Evolutionary conservation across 768 basidiomycete genomes (phyloP).

Genomic region (Dendrothele bispora): DNA sequence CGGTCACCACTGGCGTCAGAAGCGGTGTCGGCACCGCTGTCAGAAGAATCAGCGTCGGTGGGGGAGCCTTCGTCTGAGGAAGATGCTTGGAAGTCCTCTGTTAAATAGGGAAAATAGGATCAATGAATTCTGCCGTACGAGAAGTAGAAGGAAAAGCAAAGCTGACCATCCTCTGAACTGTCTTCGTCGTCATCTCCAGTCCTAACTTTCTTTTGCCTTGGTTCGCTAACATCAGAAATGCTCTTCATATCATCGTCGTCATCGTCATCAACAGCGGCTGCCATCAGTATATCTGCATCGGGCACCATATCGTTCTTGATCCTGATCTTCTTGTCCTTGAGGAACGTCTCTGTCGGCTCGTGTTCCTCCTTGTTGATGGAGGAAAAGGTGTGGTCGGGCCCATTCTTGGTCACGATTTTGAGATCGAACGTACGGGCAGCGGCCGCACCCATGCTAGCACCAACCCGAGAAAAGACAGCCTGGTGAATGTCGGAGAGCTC

Average conservation of each 20-base stretch:
- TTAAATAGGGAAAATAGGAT: constrained; percentile 6
- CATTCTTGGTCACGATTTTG: constrained; percentile 81
- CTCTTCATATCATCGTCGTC: constrained; percentile 84
- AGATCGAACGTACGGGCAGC: constrained; percentile 94
- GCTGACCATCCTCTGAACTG: constrained; percentile 69
- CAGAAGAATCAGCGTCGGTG: constrained; percentile 65
- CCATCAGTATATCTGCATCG: constrained; percentile 77
- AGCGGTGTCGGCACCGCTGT: constrained; percentile 71
- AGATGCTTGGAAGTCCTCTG: constrained; percentile 91
- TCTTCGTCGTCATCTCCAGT: constrained; percentile 70
- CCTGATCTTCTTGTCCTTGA: constrained; percentile 88
- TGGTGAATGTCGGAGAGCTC: constrained; percentile 89
- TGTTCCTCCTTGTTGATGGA: constrained; percentile 97
- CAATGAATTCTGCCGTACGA: background rate
- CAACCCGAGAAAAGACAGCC: constrained; percentile 91
- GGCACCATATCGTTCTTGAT: constrained; percentile 96
- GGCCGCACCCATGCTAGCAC: constrained; percentile 76
- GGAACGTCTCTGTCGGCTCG: constrained; percentile 78
- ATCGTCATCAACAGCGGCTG: constrained; percentile 67
- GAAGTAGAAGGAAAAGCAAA: constrained; percentile 2
- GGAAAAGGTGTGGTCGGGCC: constrained; percentile 86
- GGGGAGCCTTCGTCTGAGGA: constrained; percentile 89
- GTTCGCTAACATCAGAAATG: constrained; percentile 68
- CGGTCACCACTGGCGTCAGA: constrained; percentile 85
- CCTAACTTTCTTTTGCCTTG: constrained; percentile 46